phyloP scores from a whole-genome alignment of 306 rosid genomes.

The Dalbergia cultrata region DNA sequence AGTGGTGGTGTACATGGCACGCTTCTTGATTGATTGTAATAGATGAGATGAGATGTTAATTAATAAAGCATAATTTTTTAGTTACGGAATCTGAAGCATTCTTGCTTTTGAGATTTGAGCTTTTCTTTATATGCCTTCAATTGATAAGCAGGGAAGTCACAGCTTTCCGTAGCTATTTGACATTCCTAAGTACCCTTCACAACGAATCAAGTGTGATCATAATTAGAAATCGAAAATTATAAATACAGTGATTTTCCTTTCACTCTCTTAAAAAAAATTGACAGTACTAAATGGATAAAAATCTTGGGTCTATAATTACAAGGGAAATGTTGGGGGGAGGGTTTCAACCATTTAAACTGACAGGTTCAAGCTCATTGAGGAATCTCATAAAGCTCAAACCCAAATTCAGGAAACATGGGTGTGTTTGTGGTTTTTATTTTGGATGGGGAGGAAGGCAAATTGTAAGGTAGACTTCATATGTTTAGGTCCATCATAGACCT shows the following conservation, averaged over 20 bases:
- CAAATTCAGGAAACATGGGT: no score
- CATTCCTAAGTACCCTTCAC: slow-evolving; percentile 17
- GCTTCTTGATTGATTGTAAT: neutral
- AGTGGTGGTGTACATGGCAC: slow-evolving; percentile 2
- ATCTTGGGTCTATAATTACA: neutral
- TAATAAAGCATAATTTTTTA: neutral
- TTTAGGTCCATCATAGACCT: no score
- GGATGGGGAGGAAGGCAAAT: no score
- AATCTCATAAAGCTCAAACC: no score
- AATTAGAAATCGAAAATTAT: neutral
- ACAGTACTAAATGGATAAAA: neutral
- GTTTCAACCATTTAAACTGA: slow-evolving; percentile 6
- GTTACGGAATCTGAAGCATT: neutral
- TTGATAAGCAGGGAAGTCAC: neutral
- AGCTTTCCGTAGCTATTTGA: neutral
- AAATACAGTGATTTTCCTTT: neutral
- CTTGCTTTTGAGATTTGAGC: slow-evolving; percentile 7
- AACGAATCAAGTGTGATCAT: neutral
- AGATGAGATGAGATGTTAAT: neutral
- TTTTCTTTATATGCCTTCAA: neutral
- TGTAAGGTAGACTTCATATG: no score
- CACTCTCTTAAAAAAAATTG: slow-evolving; percentile 10
- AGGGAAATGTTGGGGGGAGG: slow-evolving; percentile 12
- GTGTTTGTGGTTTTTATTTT: no score
- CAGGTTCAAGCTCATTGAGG: neutral